phyloP scores from a whole-genome alignment of 139 green algal species.

The Tetraselmis striata region DNA sequence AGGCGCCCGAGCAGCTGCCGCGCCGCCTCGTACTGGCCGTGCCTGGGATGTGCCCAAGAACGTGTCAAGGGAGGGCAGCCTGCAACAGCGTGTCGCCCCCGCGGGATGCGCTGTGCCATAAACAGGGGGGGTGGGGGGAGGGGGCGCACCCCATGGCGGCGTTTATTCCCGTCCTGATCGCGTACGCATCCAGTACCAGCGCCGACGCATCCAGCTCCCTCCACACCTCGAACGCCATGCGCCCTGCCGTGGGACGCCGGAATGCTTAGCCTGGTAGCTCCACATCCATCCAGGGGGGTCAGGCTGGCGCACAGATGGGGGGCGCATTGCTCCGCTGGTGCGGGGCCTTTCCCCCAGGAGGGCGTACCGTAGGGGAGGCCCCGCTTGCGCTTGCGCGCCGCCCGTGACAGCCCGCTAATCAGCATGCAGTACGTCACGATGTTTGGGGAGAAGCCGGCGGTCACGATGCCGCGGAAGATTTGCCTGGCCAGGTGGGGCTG shows the following conservation, averaged over 20 bases:
- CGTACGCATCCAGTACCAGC: not conserved
- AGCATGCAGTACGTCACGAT: not conserved
- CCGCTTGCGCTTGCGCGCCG: not conserved
- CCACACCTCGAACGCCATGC: not conserved
- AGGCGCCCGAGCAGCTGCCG: not conserved
- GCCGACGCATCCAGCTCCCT: not conserved
- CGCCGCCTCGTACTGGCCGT: not conserved
- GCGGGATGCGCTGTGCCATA: too few species aligned
- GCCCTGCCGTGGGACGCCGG: too few species aligned
- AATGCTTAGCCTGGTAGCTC: too few species aligned
- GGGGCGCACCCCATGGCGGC: not conserved
- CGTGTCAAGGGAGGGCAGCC: too few species aligned
- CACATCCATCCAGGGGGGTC: too few species aligned
- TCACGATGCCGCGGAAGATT: not conserved
- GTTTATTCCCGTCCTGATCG: not conserved
- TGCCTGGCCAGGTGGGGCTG: not conserved
- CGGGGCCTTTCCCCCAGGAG: too few species aligned
- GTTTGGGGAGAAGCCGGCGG: not conserved
- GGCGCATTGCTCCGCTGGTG: too few species aligned
- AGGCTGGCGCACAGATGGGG: too few species aligned
- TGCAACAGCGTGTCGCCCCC: too few species aligned
- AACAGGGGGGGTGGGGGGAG: too few species aligned
- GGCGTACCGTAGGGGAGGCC: not conserved
- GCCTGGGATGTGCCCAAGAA: too few species aligned
- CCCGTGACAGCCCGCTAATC: not conserved